Conservation (phyloP, 345 rosid species). For the Trapa incisa region DNA sequence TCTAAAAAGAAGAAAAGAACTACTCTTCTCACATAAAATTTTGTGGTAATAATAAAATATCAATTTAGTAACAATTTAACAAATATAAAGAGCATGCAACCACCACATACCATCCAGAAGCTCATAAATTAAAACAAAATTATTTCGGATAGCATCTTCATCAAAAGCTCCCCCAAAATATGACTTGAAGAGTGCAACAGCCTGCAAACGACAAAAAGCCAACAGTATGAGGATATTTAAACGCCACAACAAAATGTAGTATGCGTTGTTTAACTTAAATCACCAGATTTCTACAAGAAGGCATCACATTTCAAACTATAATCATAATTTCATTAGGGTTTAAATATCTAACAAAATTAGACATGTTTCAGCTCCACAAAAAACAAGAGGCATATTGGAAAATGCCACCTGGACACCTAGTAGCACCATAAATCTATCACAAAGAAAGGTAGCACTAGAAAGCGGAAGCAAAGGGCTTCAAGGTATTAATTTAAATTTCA, state of each 20-base stretch:
- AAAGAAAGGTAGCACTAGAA: background rate
- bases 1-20: background rate
- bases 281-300: background rate
- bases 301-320: too few species aligned
- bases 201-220: too few species aligned
- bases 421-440: background rate
- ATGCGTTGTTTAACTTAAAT: background rate
- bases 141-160: too few species aligned
- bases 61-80: background rate
- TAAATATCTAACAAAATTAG: background rate
- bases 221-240: conserved; percentile 4
- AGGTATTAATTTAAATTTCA: background rate
- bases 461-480: background rate
- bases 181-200: too few species aligned
- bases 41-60: background rate
- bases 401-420: background rate
- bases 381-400: background rate
- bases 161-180: too few species aligned
- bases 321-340: background rate
- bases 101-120: too few species aligned
- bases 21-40: background rate
- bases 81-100: too few species aligned
- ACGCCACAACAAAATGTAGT: background rate
- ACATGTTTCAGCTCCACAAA: background rate
- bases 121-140: too few species aligned